Evolutionary conservation across 23 red algal genomes (phyloP).

Genomic region (Gracilaria gracilis): DNA sequence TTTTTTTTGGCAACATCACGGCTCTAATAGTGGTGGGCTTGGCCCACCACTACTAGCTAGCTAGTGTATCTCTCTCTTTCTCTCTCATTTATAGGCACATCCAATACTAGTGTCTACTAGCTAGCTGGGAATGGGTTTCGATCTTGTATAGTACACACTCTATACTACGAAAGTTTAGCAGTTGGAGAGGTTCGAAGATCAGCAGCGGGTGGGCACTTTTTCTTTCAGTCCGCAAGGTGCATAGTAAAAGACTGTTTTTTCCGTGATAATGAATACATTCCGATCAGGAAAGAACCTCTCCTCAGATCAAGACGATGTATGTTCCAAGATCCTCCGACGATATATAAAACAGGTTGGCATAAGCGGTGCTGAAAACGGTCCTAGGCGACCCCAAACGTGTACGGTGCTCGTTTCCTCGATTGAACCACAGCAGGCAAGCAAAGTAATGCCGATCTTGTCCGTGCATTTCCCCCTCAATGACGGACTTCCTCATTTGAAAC

Average conservation of each 20-base stretch:
- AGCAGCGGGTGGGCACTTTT: background rate
- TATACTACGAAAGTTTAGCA: too few relatives aligned
- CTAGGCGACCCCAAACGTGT: constrained; percentile 19
- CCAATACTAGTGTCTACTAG: too few relatives aligned
- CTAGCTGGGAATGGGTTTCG: too few relatives aligned
- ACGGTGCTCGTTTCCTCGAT: constrained; percentile 32
- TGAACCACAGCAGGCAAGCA: constrained; percentile 45
- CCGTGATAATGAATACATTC: constrained; percentile 64
- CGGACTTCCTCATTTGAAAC: constrained; percentile 65
- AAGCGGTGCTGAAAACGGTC: constrained; percentile 65
- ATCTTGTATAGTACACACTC: too few relatives aligned
- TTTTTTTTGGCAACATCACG: too few relatives aligned
- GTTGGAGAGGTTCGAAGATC: too few relatives aligned
- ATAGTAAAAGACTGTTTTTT: background rate
- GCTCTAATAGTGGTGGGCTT: too few relatives aligned
- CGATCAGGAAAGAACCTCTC: constrained; percentile 68
- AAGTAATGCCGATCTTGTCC: constrained; percentile 42
- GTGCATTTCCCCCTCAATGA: constrained; percentile 48
- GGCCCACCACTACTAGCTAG: too few relatives aligned
- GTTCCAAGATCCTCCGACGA: background rate
- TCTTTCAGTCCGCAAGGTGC: background rate
- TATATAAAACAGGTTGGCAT: constrained; percentile 21
- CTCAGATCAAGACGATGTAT: background rate
- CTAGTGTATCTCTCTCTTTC: too few relatives aligned
- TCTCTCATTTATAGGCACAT: too few relatives aligned